Evolutionary conservation across 805 yeast species (phyloP).

Genomic region (Candida caryicola): DNA sequence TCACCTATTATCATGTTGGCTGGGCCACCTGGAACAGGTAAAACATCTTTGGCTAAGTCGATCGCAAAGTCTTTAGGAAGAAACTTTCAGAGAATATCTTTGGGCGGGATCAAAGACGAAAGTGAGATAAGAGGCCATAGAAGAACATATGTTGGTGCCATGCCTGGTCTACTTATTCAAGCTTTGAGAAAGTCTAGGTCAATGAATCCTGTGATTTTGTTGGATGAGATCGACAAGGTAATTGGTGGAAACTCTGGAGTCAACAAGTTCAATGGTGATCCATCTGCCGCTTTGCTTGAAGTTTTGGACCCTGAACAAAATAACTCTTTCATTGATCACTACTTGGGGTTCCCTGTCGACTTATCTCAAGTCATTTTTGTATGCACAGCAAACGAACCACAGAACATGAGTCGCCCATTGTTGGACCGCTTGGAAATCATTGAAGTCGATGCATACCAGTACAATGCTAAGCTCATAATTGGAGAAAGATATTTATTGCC

Average conservation of each 20-base stretch:
- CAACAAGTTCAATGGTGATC: conserved; percentile 68
- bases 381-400: conserved; percentile 81
- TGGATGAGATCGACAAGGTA: conserved; percentile 85
- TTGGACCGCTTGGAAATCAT: conserved; percentile 83
- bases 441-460: conserved; percentile 74
- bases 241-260: conserved; percentile 49
- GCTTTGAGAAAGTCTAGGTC: conserved; percentile 71
- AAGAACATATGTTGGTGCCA: conserved; percentile 87
- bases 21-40: conserved; percentile 95
- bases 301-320: conserved; percentile 91
- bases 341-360: conserved; percentile 82
- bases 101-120: conserved; percentile 88
- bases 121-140: conserved; percentile 89
- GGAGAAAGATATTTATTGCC: conserved; percentile 70
- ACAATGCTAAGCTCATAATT: conserved; percentile 70
- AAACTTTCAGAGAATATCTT: conserved; percentile 72
- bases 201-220: conserved; percentile 77
- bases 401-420: conserved; percentile 70
- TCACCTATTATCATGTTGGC: conserved; percentile 79
- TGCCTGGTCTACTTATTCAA: conserved; percentile 82
- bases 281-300: conserved; percentile 84
- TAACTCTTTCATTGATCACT: conserved; percentile 72
- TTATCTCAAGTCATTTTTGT: conserved; percentile 76
- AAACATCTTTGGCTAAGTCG: conserved; percentile 81
- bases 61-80: conserved; percentile 73